phyloP scores from a whole-genome alignment of 1,139 yeast species.

The Yamadazyma mexicana region DNA sequence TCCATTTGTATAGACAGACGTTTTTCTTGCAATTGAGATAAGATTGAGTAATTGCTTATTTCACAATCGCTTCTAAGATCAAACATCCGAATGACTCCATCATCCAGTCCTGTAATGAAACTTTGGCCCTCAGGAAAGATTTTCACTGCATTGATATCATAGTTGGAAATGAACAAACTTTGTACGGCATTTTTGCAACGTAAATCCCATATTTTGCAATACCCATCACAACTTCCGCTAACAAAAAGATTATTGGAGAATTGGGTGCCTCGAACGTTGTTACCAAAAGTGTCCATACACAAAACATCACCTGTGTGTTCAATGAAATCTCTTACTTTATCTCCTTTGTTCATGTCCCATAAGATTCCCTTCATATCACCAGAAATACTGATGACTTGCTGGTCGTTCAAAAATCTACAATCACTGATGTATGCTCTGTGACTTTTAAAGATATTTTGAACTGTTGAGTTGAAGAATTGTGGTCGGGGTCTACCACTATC shows the following conservation, averaged over 20 bases:
- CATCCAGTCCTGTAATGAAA: constrained; percentile 75
- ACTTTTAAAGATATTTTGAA: constrained; percentile 62
- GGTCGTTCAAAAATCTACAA: constrained; percentile 57
- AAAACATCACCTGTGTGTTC: constrained; percentile 86
- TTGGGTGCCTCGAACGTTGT: constrained; percentile 10
- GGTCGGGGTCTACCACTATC: constrained; percentile 3
- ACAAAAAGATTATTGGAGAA: constrained; percentile 43
- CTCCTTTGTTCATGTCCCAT: constrained; percentile 76
- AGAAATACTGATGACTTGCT: constrained; percentile 65
- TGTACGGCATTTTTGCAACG: constrained; percentile 56
- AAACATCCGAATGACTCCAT: constrained; percentile 68
- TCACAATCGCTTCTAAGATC: constrained; percentile 81
- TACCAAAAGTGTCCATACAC: constrained; percentile 40
- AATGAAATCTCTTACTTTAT: constrained; percentile 53
- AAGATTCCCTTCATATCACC: constrained; percentile 81
- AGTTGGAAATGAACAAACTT: constrained; percentile 58
- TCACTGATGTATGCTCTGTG: constrained; percentile 84
- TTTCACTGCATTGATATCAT: constrained; percentile 66
- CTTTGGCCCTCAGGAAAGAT: constrained; percentile 73
- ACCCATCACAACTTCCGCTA: constrained; percentile 77
- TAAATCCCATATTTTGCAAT: constrained; percentile 70
- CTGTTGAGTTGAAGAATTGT: constrained; percentile 17
- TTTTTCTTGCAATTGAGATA: constrained; percentile 16
- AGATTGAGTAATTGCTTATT: constrained; percentile 52
- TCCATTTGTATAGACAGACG: constrained; percentile 15